Percentiles rank a stretch among this genome's conserved stretches.
Conservation (phyloP, 2,329 filamentous ascomycete genomes). For the Cercospora berteroae region DNA sequence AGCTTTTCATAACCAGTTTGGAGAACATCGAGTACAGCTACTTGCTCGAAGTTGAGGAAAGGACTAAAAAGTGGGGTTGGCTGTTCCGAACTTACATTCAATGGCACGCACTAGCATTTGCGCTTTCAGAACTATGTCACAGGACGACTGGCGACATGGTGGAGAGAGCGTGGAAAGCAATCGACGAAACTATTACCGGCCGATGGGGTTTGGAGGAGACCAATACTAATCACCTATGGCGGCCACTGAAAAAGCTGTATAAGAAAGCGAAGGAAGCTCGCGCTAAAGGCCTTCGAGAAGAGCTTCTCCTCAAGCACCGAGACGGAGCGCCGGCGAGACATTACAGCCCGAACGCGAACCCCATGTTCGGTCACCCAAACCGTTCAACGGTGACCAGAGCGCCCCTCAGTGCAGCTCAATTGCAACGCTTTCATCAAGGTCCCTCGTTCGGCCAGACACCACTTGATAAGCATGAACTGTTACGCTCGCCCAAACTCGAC, state of each 20-base stretch:
- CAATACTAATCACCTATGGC: conserved; percentile 59
- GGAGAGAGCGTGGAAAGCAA: conserved; percentile 60
- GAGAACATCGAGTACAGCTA: conserved; percentile 72
- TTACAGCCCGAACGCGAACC: conserved; percentile 37
- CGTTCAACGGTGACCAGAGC: conserved; percentile 34
- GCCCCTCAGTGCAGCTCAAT: conserved; percentile 37
- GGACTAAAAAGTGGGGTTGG: conserved; percentile 64
- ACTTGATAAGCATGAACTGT: conserved; percentile 35
- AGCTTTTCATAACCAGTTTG: conserved; percentile 68
- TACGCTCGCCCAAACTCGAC: conserved; percentile 33
- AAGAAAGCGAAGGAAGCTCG: conserved; percentile 57
- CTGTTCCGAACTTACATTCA: conserved; percentile 64
- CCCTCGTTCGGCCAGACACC: conserved; percentile 36
- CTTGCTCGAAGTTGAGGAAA: conserved; percentile 62
- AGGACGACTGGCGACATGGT: conserved; percentile 57
- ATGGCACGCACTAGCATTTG: conserved; percentile 63
- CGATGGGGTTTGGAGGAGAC: conserved; percentile 42
- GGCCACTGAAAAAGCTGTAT: conserved; percentile 60
- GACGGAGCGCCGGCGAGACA: conserved; percentile 26
- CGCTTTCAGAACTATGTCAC: conserved; percentile 59
- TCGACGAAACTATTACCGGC: conserved; percentile 49
- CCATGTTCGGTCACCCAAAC: conserved; percentile 35
- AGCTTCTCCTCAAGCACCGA: conserved; percentile 30
- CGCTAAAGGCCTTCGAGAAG: conserved; percentile 49
- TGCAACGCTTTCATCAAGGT: conserved; percentile 36